Base-by-base conservation (phyloP, 2,329 filamentous ascomycete species). In the Aspergillus arachidicola region DNA sequence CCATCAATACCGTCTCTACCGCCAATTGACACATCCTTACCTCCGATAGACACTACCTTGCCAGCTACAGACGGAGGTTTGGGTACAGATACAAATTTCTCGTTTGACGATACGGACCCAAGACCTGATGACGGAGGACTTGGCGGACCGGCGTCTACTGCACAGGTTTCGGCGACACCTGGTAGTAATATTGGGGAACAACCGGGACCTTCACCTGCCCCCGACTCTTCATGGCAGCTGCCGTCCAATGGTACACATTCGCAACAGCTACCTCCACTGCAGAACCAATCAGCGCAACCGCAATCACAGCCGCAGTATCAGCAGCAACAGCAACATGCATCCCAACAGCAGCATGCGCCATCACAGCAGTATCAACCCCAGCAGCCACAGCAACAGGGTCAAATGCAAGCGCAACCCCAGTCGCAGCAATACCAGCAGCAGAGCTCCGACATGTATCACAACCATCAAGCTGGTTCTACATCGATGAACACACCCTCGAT, bases 141-240 rank as follows among this genome's bases (percentile, higher is more conserved):
- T 16, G 55, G 48, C 38, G 57, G 32, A 19, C 28, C 50, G 21
- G 66, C 57, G 30, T 14, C 38, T 50, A 56, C 62, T 38, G 41
- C 55, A 56, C 58, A 38, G 19, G 34, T 65, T 28, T 58, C 66
- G 41, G 64, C 48, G 28, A 51, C 66, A 14, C 60, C 64, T 28
- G 67, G 69, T 14, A 65, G 70, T 61, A 69, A 71, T 16, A 58
- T 65, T 46, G 58, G 38, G 19, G 69, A 70, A 30, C 73, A 73
- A 19, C 56, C 64, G 6, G 66, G 65, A n/a, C 66, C 68, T 36
- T 63, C 78, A 6, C 28, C 77, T 74, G 78, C 69, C 66, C 78
- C 73, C 68, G 80, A 72, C 64, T 75, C 81, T 66, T 77, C 79
- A 36, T 82, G 82, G 67, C 80, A 82, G 19, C 77, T 80, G 60